Base-by-base conservation (phyloP, 768 basidiomycete genomes). In the Tylopilus sp. region DNA sequence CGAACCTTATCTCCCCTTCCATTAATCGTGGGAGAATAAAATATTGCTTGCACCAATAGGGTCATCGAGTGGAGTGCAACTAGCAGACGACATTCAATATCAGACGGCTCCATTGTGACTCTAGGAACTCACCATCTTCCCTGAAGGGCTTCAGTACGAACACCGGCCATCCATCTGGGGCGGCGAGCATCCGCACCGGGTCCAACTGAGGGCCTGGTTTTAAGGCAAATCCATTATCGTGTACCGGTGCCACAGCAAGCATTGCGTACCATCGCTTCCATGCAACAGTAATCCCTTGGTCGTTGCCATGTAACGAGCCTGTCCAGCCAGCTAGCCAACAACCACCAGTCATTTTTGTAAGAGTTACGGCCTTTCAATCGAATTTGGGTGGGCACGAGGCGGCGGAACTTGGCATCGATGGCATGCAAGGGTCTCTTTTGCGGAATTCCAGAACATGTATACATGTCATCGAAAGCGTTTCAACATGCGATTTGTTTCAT, bases 191-290 rank as follows among this genome's bases (percentile, higher is more conserved):
- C 20, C 38, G 18, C 6, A 28, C 23, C 21, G 4, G 7, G 25
- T 17, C 20, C 44, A 21, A 21, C 26, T 28, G 26, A 26, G 22
- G 1, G 5, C 3, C 40, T 12, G 38, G 26, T 12, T 48, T 56
- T 45, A 43, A 50, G 33, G 1, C 40, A 18, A 6, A 4, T 9
- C 39, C 25, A 7, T 18, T 38, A 31, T 40, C 35, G 25, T 30
- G 6, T 23, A 44, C 20, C 44, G 26, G 36, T 22, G 23, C 45
- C 51, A 55, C 62, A 58, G 56, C 59, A 58, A 47, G n/a, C 50
- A 63, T 50, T n/a, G 53, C 47, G 51, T 41, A 33, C 28, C 58
- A 54, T n/a, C 15, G 55, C 59, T 22, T 50, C 26, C 41, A 23
- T 17, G 44, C 50, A 31, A 36, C 25, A 40, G 18, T 21, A n/a